Percentiles rank a stretch among this genome's conserved stretches.
phyloP scores from a whole-genome alignment of 352 stramenopile genomes.

The Pythium periplocum region DNA sequence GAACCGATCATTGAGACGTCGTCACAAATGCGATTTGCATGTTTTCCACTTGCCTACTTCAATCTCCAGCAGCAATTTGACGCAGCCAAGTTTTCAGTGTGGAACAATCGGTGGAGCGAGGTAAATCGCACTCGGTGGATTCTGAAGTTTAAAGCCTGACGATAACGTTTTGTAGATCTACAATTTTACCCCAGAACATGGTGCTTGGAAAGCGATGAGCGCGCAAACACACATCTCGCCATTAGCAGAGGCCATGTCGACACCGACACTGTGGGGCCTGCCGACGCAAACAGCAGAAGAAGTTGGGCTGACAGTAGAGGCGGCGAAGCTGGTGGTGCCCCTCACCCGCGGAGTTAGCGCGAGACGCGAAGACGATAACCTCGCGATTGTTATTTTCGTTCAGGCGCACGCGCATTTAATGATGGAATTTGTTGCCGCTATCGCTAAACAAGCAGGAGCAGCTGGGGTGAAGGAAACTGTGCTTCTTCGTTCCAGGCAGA shows the following conservation, averaged over 20 bases:
- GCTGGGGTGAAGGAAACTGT: slow-evolving; percentile 6
- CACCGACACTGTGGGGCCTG: slow-evolving; percentile 40
- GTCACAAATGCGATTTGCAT: slow-evolving; percentile 48
- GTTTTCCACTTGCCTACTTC: slow-evolving; percentile 64
- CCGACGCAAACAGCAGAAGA: slow-evolving; percentile 34
- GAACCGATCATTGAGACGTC: slow-evolving; percentile 74
- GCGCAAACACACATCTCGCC: slow-evolving; percentile 27
- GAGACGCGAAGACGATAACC: slow-evolving; percentile 19
- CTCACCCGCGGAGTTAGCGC: slow-evolving; percentile 32
- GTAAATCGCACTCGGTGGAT: slow-evolving; percentile 15
- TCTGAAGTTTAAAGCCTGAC: neutral
- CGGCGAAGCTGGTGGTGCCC: slow-evolving; percentile 43
- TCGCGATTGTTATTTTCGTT: slow-evolving; percentile 41
- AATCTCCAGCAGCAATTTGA: slow-evolving; percentile 66
- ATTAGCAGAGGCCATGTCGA: slow-evolving; percentile 17
- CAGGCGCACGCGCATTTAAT: slow-evolving; percentile 39
- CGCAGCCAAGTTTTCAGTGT: slow-evolving; percentile 61
- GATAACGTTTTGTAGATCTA: slow-evolving; percentile 36
- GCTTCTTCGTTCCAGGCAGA: slow-evolving; percentile 46
- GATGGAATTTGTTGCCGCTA: slow-evolving; percentile 36
- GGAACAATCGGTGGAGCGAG: slow-evolving; percentile 84
- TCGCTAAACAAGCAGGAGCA: slow-evolving; percentile 10
- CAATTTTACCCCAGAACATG: slow-evolving; percentile 61
- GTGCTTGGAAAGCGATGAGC: slow-evolving; percentile 35
- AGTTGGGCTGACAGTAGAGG: slow-evolving; percentile 32